These are phyloP conservation scores for Peronospora belbahrii DNA, from an alignment of 352 stramenopile genomes.

Conservation along the genomic window DNA sequence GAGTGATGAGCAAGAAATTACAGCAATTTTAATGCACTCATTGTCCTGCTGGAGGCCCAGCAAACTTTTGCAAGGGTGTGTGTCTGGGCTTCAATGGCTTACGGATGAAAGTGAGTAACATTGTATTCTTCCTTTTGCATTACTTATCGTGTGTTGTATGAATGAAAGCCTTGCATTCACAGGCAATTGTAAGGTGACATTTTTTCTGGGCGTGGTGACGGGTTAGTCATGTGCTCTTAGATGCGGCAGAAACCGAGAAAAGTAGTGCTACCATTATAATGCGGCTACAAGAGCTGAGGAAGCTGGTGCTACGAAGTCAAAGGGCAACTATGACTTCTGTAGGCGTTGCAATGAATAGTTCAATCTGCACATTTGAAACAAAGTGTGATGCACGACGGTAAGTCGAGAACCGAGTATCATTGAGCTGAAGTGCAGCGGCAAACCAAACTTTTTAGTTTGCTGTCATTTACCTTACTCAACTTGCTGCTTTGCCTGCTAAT, in stretches of 20 bases:
- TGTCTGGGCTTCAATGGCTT: conserved; percentile 8
- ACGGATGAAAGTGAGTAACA: conserved; percentile 30
- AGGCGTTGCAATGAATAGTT: conserved; percentile 27
- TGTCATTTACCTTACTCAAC: conserved; percentile 18
- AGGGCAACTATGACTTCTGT: no score
- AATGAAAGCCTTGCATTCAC: conserved; percentile 2
- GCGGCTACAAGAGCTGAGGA: conserved; percentile 16
- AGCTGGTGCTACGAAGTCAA: conserved; percentile 57
- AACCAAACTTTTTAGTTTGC: conserved; percentile 29
- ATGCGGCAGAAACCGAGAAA: no score
- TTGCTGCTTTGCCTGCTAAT: conserved; percentile 18
- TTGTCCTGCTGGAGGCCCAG: conserved; percentile 11
- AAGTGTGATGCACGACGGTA: conserved; percentile 27
- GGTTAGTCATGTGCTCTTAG: no score
- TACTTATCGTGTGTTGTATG: conserved; percentile 10
- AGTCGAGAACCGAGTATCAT: background rate
- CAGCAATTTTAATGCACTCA: conserved; percentile 26
- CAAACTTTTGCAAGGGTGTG: conserved; percentile 8
- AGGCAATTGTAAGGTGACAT: background rate
- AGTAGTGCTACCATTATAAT: no score
- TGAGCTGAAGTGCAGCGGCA: background rate
- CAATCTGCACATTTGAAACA: conserved; percentile 35
- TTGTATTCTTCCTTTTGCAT: conserved; percentile 24
- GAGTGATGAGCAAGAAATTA: conserved; percentile 20
- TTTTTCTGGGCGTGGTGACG: background rate